phyloP scores from a whole-genome alignment of 257 asterid species.

The Solanum gracilifrons region DNA sequence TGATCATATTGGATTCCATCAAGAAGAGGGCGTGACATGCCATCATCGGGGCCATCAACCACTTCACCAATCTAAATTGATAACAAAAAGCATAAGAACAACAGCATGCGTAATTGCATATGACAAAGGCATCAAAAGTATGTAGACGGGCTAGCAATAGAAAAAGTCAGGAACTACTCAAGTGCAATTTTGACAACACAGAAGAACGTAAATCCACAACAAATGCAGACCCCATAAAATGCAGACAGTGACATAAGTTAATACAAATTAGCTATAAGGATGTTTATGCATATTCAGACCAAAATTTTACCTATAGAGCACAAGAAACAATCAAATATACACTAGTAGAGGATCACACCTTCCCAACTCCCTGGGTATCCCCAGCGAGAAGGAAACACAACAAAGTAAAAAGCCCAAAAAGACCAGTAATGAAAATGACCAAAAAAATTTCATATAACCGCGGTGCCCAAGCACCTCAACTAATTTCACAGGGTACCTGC shows the following conservation, averaged over 20 bases:
- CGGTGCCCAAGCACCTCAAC: not conserved
- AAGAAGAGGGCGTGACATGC: conserved; percentile 34
- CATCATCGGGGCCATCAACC: conserved; percentile 88
- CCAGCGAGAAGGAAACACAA: not conserved
- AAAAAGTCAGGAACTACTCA: not conserved
- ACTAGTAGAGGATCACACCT: not conserved
- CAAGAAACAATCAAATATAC: not conserved
- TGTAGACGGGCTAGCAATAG: not conserved
- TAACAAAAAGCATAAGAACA: not conserved
- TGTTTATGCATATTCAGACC: not conserved
- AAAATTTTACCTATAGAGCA: not conserved
- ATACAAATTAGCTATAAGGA: not conserved
- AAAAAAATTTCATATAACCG: not conserved
- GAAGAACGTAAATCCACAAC: not conserved
- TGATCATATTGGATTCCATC: conserved; percentile 71
- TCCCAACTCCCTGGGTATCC: not conserved
- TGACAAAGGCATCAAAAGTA: not conserved
- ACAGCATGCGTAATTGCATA: not conserved
- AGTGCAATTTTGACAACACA: not conserved
- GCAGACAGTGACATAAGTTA: not conserved
- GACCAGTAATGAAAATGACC: not conserved
- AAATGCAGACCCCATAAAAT: not conserved
- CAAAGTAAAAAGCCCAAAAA: not conserved
- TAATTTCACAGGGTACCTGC: not conserved
- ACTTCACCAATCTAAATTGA: conserved; percentile 86